A percentile compares a stretch with the other conserved stretches of the same genome.
Conservation (phyloP, 1,284 basidiomycete genomes). For the Ustanciosporium gigantosporum region DNA sequence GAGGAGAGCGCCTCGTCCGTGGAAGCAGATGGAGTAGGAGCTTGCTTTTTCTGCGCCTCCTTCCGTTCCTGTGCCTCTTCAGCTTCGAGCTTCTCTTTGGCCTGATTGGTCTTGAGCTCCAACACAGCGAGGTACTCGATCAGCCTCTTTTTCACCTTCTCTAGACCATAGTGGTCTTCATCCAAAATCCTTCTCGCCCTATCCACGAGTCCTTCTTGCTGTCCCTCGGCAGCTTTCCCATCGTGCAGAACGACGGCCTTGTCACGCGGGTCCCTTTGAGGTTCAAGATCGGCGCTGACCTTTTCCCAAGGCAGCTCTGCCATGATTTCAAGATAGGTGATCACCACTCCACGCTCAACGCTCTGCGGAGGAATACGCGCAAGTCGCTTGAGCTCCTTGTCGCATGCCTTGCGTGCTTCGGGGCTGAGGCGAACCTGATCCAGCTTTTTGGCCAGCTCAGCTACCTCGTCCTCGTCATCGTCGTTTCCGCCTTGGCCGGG, state of each 20-base stretch:
- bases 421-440: conserved; percentile 44
- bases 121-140: conserved; percentile 64
- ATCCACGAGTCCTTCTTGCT: conserved; percentile 50
- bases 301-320: conserved; percentile 60
- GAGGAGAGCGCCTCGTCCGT: conserved; percentile 17
- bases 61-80: conserved; percentile 33
- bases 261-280: conserved; percentile 10
- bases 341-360: conserved; percentile 59
- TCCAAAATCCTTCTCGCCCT: conserved; percentile 60
- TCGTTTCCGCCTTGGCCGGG: conserved; percentile 28
- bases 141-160: conserved; percentile 63
- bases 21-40: conserved; percentile 9
- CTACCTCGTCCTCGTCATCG: conserved; percentile 56
- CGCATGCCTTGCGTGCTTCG: conserved; percentile 57
- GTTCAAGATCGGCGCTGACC: conserved; percentile 43
- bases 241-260: conserved; percentile 28
- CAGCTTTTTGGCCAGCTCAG: conserved; percentile 49
- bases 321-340: conserved; percentile 61
- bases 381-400: conserved; percentile 58
- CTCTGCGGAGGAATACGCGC: conserved; percentile 56
- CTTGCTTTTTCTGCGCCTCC: conserved; percentile 22
- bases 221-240: conserved; percentile 4
- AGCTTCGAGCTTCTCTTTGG: conserved; percentile 43
- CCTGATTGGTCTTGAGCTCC: conserved; percentile 61
- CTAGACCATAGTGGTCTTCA: conserved; percentile 63